Evolutionary conservation across 257 asterid genomes (phyloP).

Genomic region (Mentha longifolia): DNA sequence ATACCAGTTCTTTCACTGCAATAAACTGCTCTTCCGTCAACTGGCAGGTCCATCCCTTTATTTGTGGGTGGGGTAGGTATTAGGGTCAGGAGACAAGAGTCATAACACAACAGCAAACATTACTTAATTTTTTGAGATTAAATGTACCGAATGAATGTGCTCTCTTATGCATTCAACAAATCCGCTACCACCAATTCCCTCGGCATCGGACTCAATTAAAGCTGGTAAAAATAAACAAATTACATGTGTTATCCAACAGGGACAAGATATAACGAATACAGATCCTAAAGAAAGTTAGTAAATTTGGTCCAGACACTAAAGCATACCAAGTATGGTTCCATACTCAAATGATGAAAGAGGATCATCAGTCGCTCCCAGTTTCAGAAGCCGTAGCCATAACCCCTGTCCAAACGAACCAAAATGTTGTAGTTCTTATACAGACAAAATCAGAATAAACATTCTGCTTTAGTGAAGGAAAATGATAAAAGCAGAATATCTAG

Average conservation of each 20-base stretch:
- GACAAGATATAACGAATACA: conserved; percentile 24
- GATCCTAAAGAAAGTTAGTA: not conserved
- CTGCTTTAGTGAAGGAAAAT: not conserved
- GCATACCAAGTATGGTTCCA: conserved; percentile 92
- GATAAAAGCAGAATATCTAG: conserved; percentile 2
- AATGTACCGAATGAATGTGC: conserved; percentile 87
- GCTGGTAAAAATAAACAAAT: conserved; percentile 59
- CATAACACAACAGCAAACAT: conserved; percentile 16
- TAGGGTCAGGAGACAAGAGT: conserved; percentile 26
- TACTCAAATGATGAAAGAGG: conserved; percentile 97
- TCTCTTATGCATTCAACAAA: conserved; percentile 96
- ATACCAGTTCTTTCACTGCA: conserved; percentile 38
- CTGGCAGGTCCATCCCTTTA: conserved; percentile 37
- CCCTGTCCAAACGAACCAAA: conserved; percentile 59
- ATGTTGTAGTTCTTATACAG: conserved; percentile 16
- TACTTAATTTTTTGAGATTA: conserved; percentile 22
- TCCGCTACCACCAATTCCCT: conserved; percentile 96
- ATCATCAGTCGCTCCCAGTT: conserved; percentile 92
- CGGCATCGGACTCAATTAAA: conserved; percentile 94
- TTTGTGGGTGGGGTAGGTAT: not conserved
- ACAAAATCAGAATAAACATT: conserved; percentile 19
- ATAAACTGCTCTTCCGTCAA: conserved; percentile 37
- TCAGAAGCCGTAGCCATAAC: conserved; percentile 89
- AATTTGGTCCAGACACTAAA: conserved; percentile 2
- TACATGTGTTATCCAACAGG: conserved; percentile 31